Conservation (phyloP, 352 stramenopile genomes). For the Thalassiosira hispida region DNA sequence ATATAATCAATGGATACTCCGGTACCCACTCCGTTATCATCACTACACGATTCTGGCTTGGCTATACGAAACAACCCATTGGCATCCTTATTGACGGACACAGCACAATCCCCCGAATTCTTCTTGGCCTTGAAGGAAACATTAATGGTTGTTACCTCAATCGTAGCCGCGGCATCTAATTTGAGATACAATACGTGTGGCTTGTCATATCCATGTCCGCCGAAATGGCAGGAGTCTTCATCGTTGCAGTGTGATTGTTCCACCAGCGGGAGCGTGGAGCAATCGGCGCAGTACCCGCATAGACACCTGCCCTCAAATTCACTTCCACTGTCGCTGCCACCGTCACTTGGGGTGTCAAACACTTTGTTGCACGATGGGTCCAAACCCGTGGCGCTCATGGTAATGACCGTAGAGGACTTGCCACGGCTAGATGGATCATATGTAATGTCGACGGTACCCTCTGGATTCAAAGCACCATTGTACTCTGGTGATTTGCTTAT, state of each 20-base stretch:
- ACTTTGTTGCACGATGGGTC: neutral
- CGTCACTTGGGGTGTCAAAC: neutral
- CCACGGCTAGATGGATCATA: neutral
- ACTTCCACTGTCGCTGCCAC: neutral
- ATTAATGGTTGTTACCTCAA: neutral
- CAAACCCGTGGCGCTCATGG: neutral
- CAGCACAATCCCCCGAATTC: neutral
- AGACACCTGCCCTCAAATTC: neutral
- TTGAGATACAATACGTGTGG: constrained; percentile 20
- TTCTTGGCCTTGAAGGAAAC: constrained; percentile 24
- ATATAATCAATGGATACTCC: constrained; percentile 14
- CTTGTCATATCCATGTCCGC: constrained; percentile 9
- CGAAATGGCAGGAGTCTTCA: constrained; percentile 12
- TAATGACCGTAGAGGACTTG: neutral
- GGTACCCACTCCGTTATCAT: constrained; percentile 3
- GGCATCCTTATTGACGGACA: neutral
- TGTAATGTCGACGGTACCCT: neutral
- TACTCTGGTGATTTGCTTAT: neutral
- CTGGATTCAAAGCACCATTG: neutral
- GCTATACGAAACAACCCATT: constrained; percentile 11
- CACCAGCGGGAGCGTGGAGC: neutral
- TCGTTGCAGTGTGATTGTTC: neutral
- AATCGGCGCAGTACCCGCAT: constrained; percentile 20
- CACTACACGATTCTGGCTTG: constrained; percentile 6
- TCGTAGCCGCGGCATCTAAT: neutral